Percentiles rank a stretch among this genome's conserved stretches.
Conservation (phyloP, 352 stramenopile genomes). For the Globisporangium camurandrum region DNA sequence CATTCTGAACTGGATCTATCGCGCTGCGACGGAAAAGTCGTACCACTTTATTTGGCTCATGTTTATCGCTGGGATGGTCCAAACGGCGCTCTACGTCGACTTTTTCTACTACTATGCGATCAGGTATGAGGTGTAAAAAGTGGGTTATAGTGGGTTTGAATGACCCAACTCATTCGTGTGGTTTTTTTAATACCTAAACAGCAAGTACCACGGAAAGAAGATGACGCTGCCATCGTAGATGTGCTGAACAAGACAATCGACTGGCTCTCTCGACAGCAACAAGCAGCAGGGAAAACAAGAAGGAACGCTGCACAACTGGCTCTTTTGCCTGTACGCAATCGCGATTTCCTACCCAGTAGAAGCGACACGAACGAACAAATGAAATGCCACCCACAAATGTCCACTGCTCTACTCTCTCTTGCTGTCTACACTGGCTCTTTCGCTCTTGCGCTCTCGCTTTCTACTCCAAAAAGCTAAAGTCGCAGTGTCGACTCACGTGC, state of each 20-base stretch:
- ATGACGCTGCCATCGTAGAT: conserved; percentile 85
- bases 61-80: conserved; percentile 97
- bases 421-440: too few relatives aligned
- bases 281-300: too few relatives aligned
- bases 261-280: too few relatives aligned
- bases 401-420: too few relatives aligned
- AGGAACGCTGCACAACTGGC: too few relatives aligned
- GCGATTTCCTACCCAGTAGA: too few relatives aligned
- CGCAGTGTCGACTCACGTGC: conserved; percentile 75
- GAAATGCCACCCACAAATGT: too few relatives aligned
- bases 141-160: conserved; percentile 7
- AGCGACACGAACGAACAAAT: too few relatives aligned
- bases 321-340: too few relatives aligned
- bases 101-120: conserved; percentile 99
- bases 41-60: conserved; percentile 99
- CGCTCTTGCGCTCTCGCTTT: too few relatives aligned
- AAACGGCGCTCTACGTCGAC: conserved; percentile 98
- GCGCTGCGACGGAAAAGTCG: conserved; percentile 91
- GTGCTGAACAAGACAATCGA: too few relatives aligned
- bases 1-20: conserved; percentile 99
- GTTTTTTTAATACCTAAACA: conserved; percentile 13
- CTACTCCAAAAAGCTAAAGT: conserved; percentile 66
- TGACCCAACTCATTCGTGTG: not conserved
- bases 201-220: conserved; percentile 89
- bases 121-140: conserved; percentile 31